A percentile compares a stretch with the other conserved stretches of the same genome.
Conservation (phyloP, 2,329 filamentous ascomycete genomes). For the Myotisia sp. region DNA sequence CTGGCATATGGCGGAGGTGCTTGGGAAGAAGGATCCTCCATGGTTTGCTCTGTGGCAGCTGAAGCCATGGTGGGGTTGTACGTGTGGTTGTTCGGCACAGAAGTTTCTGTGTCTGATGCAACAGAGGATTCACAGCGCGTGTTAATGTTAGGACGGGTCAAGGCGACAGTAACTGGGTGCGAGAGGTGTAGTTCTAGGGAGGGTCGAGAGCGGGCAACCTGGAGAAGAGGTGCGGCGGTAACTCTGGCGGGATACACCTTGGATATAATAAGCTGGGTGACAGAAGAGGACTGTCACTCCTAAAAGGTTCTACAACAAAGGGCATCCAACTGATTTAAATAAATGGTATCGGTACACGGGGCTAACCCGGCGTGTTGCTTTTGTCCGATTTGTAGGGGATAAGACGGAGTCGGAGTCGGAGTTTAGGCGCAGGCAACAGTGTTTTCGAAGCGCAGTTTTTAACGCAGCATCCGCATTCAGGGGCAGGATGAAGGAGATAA, state of each 20-base stretch:
- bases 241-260: constrained; percentile 20
- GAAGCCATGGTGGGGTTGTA: constrained; percentile 11
- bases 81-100: too few relatives aligned
- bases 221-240: constrained; percentile 13
- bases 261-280: constrained; percentile 13
- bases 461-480: too few relatives aligned
- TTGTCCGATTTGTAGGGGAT: constrained; percentile 9
- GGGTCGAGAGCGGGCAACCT: constrained; percentile 17
- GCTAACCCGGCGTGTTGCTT: too few relatives aligned
- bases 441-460: too few relatives aligned
- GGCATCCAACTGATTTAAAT: too few relatives aligned
- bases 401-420: constrained; percentile 9
- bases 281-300: constrained; percentile 11
- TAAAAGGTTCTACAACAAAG: too few relatives aligned
- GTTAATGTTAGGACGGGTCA: constrained; percentile 6
- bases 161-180: constrained; percentile 2
- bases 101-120: constrained; percentile 7
- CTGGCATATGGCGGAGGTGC: constrained; percentile 13
- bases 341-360: too few relatives aligned
- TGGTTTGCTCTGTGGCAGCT: constrained; percentile 11
- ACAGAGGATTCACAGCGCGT: constrained; percentile 10
- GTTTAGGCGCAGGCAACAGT: constrained; percentile 2
- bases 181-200: constrained; percentile 12
- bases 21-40: too few relatives aligned
- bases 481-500: too few relatives aligned